Percentiles rank a stretch among this genome's conserved stretches.
These are phyloP conservation scores for Coemansia sp. DNA, from an alignment of 192 early-diverging fungal species.

Conservation along the genomic window DNA sequence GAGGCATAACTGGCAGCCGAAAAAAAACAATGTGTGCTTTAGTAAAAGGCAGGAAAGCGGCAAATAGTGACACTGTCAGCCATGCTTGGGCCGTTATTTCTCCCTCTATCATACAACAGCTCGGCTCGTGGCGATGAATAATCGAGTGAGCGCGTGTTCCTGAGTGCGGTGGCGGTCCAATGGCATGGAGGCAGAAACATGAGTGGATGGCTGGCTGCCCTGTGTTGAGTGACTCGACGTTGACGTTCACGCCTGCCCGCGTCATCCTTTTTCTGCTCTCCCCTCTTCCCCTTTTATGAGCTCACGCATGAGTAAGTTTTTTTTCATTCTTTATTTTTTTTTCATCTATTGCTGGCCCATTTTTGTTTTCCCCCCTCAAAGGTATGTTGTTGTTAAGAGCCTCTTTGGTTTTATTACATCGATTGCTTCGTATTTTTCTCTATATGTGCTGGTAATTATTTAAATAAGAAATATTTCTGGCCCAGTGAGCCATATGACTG, in stretches of 20 bases:
- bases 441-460: no score
- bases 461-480: no score
- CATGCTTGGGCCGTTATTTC: no score
- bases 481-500: no score
- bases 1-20: no score
- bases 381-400: no score
- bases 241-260: neutral
- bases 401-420: no score
- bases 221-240: slow-evolving; percentile 22
- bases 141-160: slow-evolving; percentile 2
- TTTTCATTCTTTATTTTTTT: slow-evolving; percentile 14
- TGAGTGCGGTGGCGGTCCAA: slow-evolving; percentile 7
- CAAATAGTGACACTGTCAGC: no score
- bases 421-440: no score
- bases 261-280: slow-evolving; percentile 1
- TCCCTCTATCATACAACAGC: neutral
- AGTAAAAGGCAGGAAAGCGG: no score
- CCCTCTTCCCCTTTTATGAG: neutral
- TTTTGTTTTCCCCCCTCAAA: neutral
- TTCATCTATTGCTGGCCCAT: neutral
- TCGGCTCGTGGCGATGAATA: slow-evolving; percentile 13
- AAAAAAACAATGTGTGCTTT: no score
- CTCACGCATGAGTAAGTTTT: neutral
- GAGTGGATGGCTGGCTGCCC: slow-evolving; percentile 5
- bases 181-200: slow-evolving; percentile 4